Evolutionary conservation across 2,329 filamentous ascomycete genomes (phyloP).

Genomic region (Pestalotiopsis fici): DNA sequence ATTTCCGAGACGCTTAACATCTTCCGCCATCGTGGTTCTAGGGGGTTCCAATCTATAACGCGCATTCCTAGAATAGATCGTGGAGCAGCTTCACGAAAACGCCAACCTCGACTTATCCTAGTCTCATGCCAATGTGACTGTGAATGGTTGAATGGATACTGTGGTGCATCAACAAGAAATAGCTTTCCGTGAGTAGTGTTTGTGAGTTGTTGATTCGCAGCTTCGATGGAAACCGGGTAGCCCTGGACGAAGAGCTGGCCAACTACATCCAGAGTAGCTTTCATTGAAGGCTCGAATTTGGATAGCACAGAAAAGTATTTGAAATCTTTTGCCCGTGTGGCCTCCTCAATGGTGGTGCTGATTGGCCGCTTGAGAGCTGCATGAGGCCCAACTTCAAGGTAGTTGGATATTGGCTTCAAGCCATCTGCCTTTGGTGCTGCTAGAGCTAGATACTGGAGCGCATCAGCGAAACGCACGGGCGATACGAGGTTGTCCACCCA

Average conservation of each 20-base stretch:
- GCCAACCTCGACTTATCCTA: constrained; percentile 22
- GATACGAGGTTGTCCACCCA: constrained; percentile 25
- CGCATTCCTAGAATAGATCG: constrained; percentile 29
- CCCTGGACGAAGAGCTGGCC: background rate
- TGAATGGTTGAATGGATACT: constrained; percentile 39
- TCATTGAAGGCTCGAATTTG: background rate
- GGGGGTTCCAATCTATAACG: constrained; percentile 24
- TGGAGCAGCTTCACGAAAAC: constrained; percentile 26
- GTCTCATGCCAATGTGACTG: constrained; percentile 35
- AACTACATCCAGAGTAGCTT: background rate
- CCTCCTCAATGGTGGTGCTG: background rate
- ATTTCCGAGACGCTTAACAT: constrained; percentile 38
- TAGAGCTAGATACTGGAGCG: constrained; percentile 11
- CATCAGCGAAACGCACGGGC: constrained; percentile 22
- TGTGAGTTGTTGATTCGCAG: background rate
- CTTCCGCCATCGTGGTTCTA: constrained; percentile 43
- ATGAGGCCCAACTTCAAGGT: background rate
- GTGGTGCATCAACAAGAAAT: constrained; percentile 30
- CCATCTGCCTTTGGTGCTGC: background rate
- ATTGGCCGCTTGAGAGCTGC: background rate
- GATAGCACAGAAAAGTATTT: background rate
- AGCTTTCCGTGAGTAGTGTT: background rate
- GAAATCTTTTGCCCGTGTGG: background rate
- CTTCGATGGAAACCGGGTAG: background rate
- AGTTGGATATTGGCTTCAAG: background rate